These are phyloP conservation scores for Ceratocystis smalleyi DNA, from an alignment of 2,329 filamentous ascomycete genomes.

Conservation along the genomic window DNA sequence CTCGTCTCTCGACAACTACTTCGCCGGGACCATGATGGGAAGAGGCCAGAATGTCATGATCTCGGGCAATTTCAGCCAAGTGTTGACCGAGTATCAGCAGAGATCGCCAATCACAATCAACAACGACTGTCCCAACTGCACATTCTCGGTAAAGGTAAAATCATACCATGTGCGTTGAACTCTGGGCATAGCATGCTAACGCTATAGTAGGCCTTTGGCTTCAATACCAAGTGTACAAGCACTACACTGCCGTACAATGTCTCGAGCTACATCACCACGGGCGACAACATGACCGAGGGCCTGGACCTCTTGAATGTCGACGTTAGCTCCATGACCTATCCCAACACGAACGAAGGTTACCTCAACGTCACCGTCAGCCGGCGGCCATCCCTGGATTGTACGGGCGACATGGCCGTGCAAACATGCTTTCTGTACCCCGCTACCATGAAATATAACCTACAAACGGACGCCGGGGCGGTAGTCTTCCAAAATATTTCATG, in stretches of 20 bases:
- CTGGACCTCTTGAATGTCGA: constrained; percentile 6
- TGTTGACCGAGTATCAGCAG: constrained; percentile 15
- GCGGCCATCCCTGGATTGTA: constrained; percentile 11
- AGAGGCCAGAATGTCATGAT: constrained; percentile 16
- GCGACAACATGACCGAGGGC: neutral
- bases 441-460: constrained; percentile 13
- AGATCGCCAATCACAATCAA: constrained; percentile 13
- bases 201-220: constrained; percentile 11
- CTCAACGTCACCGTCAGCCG: constrained; percentile 15
- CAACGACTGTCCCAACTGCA: constrained; percentile 16
- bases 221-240: constrained; percentile 5
- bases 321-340: neutral
- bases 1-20: constrained; percentile 9
- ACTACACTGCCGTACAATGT: constrained; percentile 7
- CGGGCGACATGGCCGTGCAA: constrained; percentile 10
- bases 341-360: constrained; percentile 9
- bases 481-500: constrained; percentile 14
- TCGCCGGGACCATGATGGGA: constrained; percentile 12
- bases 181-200: neutral
- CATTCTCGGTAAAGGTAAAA: constrained; percentile 10
- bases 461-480: constrained; percentile 2
- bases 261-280: neutral
- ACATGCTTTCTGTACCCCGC: constrained; percentile 15
- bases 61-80: constrained; percentile 14
- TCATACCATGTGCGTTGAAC: neutral